These are phyloP conservation scores for Saccharomycopsis amapae DNA, from an alignment of 805 yeast species.

Conservation along the genomic window DNA sequence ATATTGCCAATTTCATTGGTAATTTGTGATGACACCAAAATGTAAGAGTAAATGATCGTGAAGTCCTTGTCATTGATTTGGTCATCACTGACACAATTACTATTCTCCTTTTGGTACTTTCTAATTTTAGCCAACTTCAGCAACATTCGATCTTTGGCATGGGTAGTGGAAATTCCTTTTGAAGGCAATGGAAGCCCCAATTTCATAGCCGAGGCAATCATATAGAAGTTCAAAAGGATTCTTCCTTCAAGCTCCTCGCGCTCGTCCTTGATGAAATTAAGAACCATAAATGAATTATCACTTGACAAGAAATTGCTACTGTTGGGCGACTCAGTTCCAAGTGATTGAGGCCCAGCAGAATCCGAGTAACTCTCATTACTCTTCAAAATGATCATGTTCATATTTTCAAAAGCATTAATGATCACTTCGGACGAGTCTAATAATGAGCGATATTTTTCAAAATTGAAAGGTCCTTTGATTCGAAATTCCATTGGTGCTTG, in stretches of 20 bases:
- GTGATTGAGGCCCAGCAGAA: neutral
- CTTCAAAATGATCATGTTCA: slow-evolving; percentile 59
- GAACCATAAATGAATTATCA: slow-evolving; percentile 35
- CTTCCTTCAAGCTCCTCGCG: slow-evolving; percentile 64
- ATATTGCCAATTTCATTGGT: slow-evolving; percentile 58
- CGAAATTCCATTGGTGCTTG: slow-evolving; percentile 75
- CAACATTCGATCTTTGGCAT: slow-evolving; percentile 63
- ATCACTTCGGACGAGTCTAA: slow-evolving; percentile 54
- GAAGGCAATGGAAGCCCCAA: slow-evolving; percentile 73
- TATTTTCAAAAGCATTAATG: slow-evolving; percentile 67
- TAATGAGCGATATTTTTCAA: slow-evolving; percentile 41
- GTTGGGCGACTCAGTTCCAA: neutral
- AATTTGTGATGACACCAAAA: slow-evolving; percentile 62
- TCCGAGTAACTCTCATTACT: slow-evolving; percentile 40
- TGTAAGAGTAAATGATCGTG: slow-evolving; percentile 67
- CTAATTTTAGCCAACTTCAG: slow-evolving; percentile 58
- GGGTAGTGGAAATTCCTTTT: slow-evolving; percentile 70
- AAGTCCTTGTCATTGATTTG: slow-evolving; percentile 59
- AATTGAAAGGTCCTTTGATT: slow-evolving; percentile 66
- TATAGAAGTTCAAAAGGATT: slow-evolving; percentile 68
- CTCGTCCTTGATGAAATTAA: slow-evolving; percentile 48
- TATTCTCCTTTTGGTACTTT: slow-evolving; percentile 23
- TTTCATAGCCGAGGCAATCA: slow-evolving; percentile 68
- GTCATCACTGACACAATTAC: neutral
- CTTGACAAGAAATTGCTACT: neutral